A percentile compares a stretch with the other conserved stretches of the same genome.
Conservation (phyloP, 306 rosid genomes). For the Malus domestica region ASM211411v1 NC_041796.1:13293001-13293500, state of each 20-base stretch:
- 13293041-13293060: neutral
- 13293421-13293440: constrained; percentile 15
- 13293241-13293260: neutral
- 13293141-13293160: too few species aligned
- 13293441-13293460: constrained; percentile 18
- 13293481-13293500: constrained; percentile 50
- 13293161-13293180: too few species aligned
- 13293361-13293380: neutral
- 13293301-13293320: constrained; percentile 14
- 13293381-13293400: neutral
- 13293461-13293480: constrained; percentile 40
- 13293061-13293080: too few species aligned
- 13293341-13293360: neutral
- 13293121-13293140: too few species aligned
- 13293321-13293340: neutral
- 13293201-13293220: neutral
- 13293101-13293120: neutral
- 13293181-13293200: too few species aligned
- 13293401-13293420: constrained; percentile 28
- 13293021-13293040: neutral
- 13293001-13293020: neutral
- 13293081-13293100: too few species aligned
- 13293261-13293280: neutral
- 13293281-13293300: constrained; percentile 28
- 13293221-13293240: neutral